These are phyloP conservation scores for Venustampulla echinocandica DNA, from an alignment of 495 filamentous ascomycete species.

Conservation along the genomic window DNA sequence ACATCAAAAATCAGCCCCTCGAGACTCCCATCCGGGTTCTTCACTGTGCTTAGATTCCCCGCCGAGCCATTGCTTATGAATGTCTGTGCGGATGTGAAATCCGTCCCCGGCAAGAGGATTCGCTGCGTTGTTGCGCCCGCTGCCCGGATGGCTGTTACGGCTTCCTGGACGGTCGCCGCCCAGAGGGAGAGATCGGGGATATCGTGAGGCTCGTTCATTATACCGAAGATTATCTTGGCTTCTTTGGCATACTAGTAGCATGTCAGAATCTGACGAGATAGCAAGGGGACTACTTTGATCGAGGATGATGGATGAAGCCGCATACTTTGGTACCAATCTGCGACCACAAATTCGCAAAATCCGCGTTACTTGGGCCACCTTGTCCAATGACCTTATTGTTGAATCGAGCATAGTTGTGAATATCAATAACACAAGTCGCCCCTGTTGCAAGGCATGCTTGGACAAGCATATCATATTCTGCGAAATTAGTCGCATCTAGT, in stretches of 20 bases:
- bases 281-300: neutral
- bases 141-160: constrained; percentile 49
- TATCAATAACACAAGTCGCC: constrained; percentile 49
- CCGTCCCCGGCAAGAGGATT: constrained; percentile 33
- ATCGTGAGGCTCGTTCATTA: constrained; percentile 54
- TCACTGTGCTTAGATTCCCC: constrained; percentile 36
- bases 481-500: constrained; percentile 37
- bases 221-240: constrained; percentile 43
- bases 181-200: constrained; percentile 38
- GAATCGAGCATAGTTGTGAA: constrained; percentile 41
- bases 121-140: constrained; percentile 45
- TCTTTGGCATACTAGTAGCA: constrained; percentile 34
- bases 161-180: constrained; percentile 45
- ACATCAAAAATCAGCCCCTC: constrained; percentile 47
- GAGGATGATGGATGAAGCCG: neutral
- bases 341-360: constrained; percentile 46
- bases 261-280: neutral
- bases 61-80: constrained; percentile 38
- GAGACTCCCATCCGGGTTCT: constrained; percentile 43
- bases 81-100: constrained; percentile 37
- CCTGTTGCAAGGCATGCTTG: constrained; percentile 47
- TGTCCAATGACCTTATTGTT: constrained; percentile 45
- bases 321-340: constrained; percentile 39
- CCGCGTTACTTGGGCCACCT: constrained; percentile 41
- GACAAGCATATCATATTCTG: constrained; percentile 44